A percentile compares a stretch with the other conserved stretches of the same genome.
These are phyloP conservation scores for Meyerozyma elateridarum DNA, from an alignment of 1,139 yeast genomes.

Conservation along the genomic window DNA sequence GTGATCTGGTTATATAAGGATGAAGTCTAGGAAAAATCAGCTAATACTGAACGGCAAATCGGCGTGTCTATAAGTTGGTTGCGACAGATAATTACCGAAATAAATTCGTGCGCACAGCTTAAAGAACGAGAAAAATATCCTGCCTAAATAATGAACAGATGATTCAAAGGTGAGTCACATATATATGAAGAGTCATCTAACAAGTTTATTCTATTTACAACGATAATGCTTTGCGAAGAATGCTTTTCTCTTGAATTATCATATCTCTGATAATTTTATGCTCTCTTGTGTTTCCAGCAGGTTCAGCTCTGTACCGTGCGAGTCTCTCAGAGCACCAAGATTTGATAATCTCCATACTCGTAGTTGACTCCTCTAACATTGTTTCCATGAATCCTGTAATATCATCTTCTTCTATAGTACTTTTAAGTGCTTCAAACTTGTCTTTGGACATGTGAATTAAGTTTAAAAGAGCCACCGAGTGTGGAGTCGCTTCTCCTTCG, in stretches of 20 bases:
- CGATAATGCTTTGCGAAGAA: not conserved
- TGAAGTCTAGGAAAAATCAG: too few relatives aligned
- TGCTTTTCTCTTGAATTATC: not conserved
- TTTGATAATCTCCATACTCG: conserved; percentile 11
- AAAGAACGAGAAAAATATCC: too few relatives aligned
- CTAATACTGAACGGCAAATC: too few relatives aligned
- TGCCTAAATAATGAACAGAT: too few relatives aligned
- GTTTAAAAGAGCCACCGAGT: conserved; percentile 28
- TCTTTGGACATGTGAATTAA: conserved; percentile 15
- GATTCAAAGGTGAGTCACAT: too few relatives aligned
- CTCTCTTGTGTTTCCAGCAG: not conserved
- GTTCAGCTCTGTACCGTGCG: conserved; percentile 9
- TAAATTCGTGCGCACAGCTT: too few relatives aligned
- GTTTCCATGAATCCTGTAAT: conserved; percentile 6
- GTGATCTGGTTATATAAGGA: too few relatives aligned
- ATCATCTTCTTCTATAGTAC: conserved; percentile 9
- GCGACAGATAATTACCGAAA: too few relatives aligned
- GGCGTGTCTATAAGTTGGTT: too few relatives aligned
- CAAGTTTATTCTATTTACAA: too few relatives aligned
- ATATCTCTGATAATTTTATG: not conserved
- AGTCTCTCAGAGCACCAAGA: conserved; percentile 17
- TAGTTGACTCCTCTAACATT: conserved; percentile 8
- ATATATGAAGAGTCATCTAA: too few relatives aligned
- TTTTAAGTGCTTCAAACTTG: conserved; percentile 14
- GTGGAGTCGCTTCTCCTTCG: conserved; percentile 35